These are phyloP conservation scores for Fusarium tuaranense DNA, from an alignment of 2,329 filamentous ascomycete genomes.

Conservation along the genomic window DNA sequence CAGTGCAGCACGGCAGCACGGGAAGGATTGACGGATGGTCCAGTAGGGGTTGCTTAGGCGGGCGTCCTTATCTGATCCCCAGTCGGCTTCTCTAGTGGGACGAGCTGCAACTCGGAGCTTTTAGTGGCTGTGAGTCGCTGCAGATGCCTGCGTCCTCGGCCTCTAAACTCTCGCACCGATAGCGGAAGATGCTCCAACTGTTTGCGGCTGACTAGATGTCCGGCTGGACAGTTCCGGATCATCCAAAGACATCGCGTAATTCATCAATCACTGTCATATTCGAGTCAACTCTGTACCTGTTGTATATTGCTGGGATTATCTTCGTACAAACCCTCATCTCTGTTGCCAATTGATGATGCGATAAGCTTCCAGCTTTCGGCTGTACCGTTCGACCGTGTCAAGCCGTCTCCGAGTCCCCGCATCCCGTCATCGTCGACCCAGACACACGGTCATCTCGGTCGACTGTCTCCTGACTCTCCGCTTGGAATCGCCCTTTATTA, in stretches of 20 bases:
- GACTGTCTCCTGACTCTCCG: conserved; percentile 33
- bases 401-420: conserved; percentile 39
- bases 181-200: conserved; percentile 20
- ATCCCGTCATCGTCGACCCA: conserved; percentile 41
- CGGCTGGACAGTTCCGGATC: not conserved
- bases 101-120: conserved; percentile 4
- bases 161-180: conserved; percentile 24
- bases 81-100: conserved; percentile 31
- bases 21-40: conserved; percentile 15
- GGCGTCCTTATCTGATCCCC: conserved; percentile 31
- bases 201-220: conserved; percentile 12
- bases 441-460: conserved; percentile 31
- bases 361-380: conserved; percentile 27
- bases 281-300: not conserved
- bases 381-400: conserved; percentile 26
- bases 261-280: conserved; percentile 4
- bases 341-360: conserved; percentile 11
- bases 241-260: conserved; percentile 4
- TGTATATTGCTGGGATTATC: not conserved
- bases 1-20: not conserved
- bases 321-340: not conserved
- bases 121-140: conserved; percentile 17
- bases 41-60: conserved; percentile 17
- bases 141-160: not conserved
- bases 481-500: conserved; percentile 31